Evolutionary conservation across 1,284 basidiomycete species (phyloP).

Genomic region (Cryptococcus amylolentus): DNA sequence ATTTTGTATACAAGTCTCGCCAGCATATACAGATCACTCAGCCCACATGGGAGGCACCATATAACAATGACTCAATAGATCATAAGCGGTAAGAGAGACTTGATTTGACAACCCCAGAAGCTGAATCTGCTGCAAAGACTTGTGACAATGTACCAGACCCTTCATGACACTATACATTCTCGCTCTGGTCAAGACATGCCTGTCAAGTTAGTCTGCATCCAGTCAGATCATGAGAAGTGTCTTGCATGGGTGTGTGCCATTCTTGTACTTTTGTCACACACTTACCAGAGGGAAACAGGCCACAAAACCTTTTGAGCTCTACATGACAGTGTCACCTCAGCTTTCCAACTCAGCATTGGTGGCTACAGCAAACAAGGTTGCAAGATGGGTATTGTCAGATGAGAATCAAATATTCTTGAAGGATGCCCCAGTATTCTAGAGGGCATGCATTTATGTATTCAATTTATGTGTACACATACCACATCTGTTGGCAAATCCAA

Average conservation of each 20-base stretch:
- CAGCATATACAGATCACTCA: conserved; percentile 81
- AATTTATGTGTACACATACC: too few species aligned
- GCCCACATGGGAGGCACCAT: conserved; percentile 78
- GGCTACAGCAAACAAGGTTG: conserved; percentile 79
- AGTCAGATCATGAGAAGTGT: conserved; percentile 78
- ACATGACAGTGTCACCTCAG: conserved; percentile 73
- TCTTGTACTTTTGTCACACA: too few species aligned
- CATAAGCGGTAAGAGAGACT: conserved; percentile 28
- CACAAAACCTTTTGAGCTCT: conserved; percentile 88
- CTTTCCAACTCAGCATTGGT: conserved; percentile 82
- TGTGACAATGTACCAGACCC: conserved; percentile 73
- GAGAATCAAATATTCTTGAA: conserved; percentile 75
- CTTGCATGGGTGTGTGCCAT: conserved; percentile 57
- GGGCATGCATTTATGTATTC: neutral
- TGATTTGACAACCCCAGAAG: neutral
- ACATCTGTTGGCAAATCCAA: too few species aligned
- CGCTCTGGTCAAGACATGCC: conserved; percentile 69
- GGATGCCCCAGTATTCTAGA: conserved; percentile 79
- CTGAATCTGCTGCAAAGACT: conserved; percentile 54
- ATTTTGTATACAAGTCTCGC: conserved; percentile 92
- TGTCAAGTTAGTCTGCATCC: conserved; percentile 77
- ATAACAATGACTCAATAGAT: conserved; percentile 54
- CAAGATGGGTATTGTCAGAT: conserved; percentile 84
- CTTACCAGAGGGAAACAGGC: conserved; percentile 57
- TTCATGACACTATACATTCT: conserved; percentile 80